Base-by-base conservation (phyloP, 257 asterid species). In the Solanum sitiens region DNA sequence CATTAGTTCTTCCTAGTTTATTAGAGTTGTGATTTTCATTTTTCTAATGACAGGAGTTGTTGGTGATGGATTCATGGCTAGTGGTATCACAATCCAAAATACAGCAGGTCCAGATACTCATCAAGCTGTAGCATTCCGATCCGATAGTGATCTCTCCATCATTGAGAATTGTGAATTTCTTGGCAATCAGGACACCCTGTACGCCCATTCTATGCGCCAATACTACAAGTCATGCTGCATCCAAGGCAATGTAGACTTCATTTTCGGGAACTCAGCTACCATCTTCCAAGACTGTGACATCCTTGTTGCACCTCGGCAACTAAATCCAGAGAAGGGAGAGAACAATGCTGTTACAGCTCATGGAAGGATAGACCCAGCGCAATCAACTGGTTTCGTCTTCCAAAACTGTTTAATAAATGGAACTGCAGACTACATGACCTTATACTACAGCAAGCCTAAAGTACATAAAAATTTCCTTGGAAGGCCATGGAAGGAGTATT, bases 41-140 rank as follows among this genome's bases (percentile, higher is more conserved):
- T 25, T n/a, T 61, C 35, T 35, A 27, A 11, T 10, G 59, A 50
- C 82, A 87, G 91, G 89, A 84, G 89, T 89, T 11, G 53, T 47
- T 37, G 91, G 89, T 13, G 91, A 89, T 53, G 89, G 91, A 86
- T 89, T 89, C 77, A 89, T 89, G 91, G 91, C 91, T 8, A 89
- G 80, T 20, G 89, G 63, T 23, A 14, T 89, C 59, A 89, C 91
- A 13, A 20, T 89, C 87, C 86, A 84, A 56, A 89, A 89, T 88
- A 89, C 86, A 33, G 91, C 91, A 21, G 89, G 88, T 25, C 87
- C 89, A 3, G 89, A 11, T 4, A 83, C 89, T 21, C 91, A 89
- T 47, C 91, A 89, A 87, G 91, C 89, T 2, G 91, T 89, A 44
- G 91, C 91, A 72, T 87, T 89, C 63, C 87, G 89, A 76, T 87